phyloP scores from a whole-genome alignment of 2,329 filamentous ascomycete genomes.

The Pyrenochaeta sp. region DNA sequence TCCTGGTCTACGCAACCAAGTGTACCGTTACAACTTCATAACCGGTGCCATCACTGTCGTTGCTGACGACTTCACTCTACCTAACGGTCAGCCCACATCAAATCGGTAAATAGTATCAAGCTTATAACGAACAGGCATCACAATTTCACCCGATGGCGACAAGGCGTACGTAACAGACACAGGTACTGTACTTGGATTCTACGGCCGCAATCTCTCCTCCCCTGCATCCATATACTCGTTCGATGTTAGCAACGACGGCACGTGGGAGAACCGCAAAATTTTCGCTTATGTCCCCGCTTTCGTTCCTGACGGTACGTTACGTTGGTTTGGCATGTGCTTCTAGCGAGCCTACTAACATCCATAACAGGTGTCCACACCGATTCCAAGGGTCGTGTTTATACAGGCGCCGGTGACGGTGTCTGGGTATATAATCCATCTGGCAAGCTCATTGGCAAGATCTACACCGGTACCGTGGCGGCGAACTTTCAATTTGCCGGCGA shows the following conservation, averaged over 20 bases:
- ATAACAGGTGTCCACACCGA: constrained; percentile 28
- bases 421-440: constrained; percentile 59
- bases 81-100: constrained; percentile 40
- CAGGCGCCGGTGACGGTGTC: constrained; percentile 60
- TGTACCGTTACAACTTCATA: constrained; percentile 53
- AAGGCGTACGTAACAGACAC: constrained; percentile 57
- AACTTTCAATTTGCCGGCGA: constrained; percentile 37
- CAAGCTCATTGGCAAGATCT: constrained; percentile 53
- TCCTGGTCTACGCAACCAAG: constrained; percentile 37
- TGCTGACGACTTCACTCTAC: constrained; percentile 50
- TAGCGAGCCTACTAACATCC: constrained; percentile 4
- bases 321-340: neutral
- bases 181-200: constrained; percentile 30
- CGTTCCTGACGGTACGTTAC: constrained; percentile 28
- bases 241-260: constrained; percentile 30
- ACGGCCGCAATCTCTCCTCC: constrained; percentile 28
- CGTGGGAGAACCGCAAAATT: constrained; percentile 31
- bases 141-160: constrained; percentile 51
- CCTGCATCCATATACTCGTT: constrained; percentile 35
- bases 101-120: neutral
- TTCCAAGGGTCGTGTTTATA: constrained; percentile 63
- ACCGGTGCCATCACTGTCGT: constrained; percentile 51
- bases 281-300: constrained; percentile 28
- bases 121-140: constrained; percentile 40
- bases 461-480: constrained; percentile 28